A percentile compares a stretch with the other conserved stretches of the same genome.
phyloP scores from a whole-genome alignment of 1,284 basidiomycete genomes.

The Takashimella koratensis region DNA sequence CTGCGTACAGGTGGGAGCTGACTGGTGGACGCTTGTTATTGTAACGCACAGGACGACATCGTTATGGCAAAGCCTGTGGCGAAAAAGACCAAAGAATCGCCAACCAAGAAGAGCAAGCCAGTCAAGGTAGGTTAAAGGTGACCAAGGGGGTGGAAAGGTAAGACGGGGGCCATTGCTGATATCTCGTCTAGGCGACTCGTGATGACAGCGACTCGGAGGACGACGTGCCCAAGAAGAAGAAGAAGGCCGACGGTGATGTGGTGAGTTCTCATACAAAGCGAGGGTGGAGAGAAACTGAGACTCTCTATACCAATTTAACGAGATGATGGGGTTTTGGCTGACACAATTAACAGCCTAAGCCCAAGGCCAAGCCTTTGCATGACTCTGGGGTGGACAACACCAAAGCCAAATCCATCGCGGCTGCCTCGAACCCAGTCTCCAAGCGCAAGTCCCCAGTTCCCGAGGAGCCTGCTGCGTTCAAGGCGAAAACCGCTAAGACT shows the following conservation, averaged over 20 bases:
- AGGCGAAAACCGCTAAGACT: conserved; percentile 1
- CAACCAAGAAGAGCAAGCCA: conserved; percentile 3
- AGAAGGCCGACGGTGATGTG: conserved; percentile 20
- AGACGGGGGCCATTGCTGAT: neutral
- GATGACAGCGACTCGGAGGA: conserved; percentile 22
- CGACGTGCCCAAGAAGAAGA: conserved; percentile 28
- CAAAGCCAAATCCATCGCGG: neutral
- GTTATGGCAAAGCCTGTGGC: too few relatives aligned
- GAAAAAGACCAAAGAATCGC: conserved; percentile 3
- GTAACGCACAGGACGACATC: too few relatives aligned
- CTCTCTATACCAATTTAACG: neutral
- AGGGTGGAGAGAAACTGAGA: too few relatives aligned
- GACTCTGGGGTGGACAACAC: conserved; percentile 3
- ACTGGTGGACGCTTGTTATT: too few relatives aligned
- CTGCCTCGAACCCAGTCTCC: neutral
- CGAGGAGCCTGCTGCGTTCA: neutral
- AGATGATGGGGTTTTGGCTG: neutral
- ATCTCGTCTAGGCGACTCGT: conserved; percentile 17
- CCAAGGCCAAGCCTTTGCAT: conserved; percentile 1
- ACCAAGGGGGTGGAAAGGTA: neutral
- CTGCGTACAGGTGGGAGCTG: too few relatives aligned
- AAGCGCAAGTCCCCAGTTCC: conserved; percentile 1
- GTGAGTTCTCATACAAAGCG: conserved; percentile 5
- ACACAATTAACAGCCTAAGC: neutral
- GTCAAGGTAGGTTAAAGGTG: neutral